phyloP scores from a whole-genome alignment of 192 early-diverging fungal species.

The Entomortierella chlamydospora region DNA sequence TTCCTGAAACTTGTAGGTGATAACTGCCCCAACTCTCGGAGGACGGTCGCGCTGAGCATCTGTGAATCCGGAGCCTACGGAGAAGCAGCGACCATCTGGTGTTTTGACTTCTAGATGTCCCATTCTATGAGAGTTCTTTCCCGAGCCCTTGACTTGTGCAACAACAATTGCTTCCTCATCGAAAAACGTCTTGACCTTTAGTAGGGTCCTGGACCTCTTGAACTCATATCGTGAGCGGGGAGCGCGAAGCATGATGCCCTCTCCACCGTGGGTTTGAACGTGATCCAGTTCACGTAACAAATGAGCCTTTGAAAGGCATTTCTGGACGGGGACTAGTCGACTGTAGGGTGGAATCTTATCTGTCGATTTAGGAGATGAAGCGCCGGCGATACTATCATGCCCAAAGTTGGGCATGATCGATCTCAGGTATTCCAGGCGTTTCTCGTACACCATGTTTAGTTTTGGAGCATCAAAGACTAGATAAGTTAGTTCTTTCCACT shows the following conservation, averaged over 20 bases:
- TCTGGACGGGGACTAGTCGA: slow-evolving; percentile 61
- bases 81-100: slow-evolving; percentile 71
- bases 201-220: slow-evolving; percentile 63
- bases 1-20: slow-evolving; percentile 63
- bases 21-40: slow-evolving; percentile 61
- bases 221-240: slow-evolving; percentile 50
- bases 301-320: slow-evolving; percentile 56
- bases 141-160: slow-evolving; percentile 67
- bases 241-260: slow-evolving; percentile 73
- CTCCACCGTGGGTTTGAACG: slow-evolving; percentile 70
- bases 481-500: slow-evolving; percentile 67
- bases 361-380: background rate
- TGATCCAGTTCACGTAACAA: slow-evolving; percentile 60
- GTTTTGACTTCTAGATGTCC: slow-evolving; percentile 71
- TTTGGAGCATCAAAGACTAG: slow-evolving; percentile 75
- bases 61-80: slow-evolving; percentile 75
- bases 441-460: slow-evolving; percentile 62
- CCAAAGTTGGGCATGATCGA: slow-evolving; percentile 50
- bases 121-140: slow-evolving; percentile 64
- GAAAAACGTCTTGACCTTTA: slow-evolving; percentile 79
- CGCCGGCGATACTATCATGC: slow-evolving; percentile 11
- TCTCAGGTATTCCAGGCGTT: slow-evolving; percentile 59
- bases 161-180: slow-evolving; percentile 78
- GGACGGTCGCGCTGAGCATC: slow-evolving; percentile 69
- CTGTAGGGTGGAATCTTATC: slow-evolving; percentile 52